Conservation (phyloP, 805 yeast genomes). For the Suhomyces sp. region DNA sequence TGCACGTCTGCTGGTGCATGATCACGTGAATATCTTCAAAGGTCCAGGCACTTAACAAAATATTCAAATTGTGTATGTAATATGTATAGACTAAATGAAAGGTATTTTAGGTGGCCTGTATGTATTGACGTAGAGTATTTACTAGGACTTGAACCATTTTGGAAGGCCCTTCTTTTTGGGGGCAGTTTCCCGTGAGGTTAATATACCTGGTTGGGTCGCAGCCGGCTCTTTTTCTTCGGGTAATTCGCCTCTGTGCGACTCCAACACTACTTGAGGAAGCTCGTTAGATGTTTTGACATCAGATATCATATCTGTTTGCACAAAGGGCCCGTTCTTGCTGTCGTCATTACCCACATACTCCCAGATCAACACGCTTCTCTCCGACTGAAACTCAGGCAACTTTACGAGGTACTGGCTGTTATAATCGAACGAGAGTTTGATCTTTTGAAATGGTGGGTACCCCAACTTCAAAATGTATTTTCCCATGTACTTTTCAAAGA, state of each 20-base stretch:
- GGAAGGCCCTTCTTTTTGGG: constrained; percentile 6
- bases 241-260: constrained; percentile 28
- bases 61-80: too few species aligned
- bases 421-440: constrained; percentile 24
- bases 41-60: not conserved
- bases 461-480: constrained; percentile 32
- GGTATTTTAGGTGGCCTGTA: too few species aligned
- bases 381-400: constrained; percentile 29
- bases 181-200: not conserved
- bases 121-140: too few species aligned
- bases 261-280: constrained; percentile 37
- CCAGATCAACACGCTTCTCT: constrained; percentile 36
- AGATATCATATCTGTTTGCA: constrained; percentile 15
- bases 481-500: constrained; percentile 27
- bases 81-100: too few species aligned
- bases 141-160: constrained; percentile 12
- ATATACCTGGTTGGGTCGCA: not conserved
- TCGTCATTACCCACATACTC: constrained; percentile 17
- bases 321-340: constrained; percentile 23
- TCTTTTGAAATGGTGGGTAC: constrained; percentile 36
- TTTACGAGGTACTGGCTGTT: constrained; percentile 27
- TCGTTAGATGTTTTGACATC: constrained; percentile 24
- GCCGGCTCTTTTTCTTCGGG: constrained; percentile 23
- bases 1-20: not conserved
- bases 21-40: not conserved